Conservation (phyloP, 495 filamentous ascomycete genomes). For the Annulohypoxylon moriforme region DNA sequence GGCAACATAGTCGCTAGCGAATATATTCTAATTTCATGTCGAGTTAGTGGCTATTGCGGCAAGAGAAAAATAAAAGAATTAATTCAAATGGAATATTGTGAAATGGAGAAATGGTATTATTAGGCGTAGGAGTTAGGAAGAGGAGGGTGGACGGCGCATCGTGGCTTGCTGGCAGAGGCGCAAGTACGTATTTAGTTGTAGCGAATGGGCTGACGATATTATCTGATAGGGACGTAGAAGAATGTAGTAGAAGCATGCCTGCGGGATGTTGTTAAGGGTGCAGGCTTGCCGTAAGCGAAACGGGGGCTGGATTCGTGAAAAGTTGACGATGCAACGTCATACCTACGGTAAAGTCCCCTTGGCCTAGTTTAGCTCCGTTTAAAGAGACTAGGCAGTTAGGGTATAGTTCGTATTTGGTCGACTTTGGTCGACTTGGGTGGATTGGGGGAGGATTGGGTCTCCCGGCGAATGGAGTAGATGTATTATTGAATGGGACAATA, state of each 20-base stretch:
- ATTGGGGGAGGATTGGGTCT: neutral
- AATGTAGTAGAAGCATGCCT: slow-evolving; percentile 36
- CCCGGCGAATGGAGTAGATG: neutral
- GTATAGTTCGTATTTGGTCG: neutral
- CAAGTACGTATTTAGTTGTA: slow-evolving; percentile 16
- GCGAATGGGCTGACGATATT: slow-evolving; percentile 27
- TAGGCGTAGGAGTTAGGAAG: neutral
- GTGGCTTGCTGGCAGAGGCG: slow-evolving; percentile 7
- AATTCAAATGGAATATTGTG: neutral
- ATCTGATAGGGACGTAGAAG: slow-evolving; percentile 19
- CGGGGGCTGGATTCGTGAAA: slow-evolving; percentile 34
- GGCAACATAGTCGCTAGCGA: slow-evolving; percentile 20
- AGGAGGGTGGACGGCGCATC: slow-evolving; percentile 15
- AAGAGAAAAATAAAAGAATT: slow-evolving; percentile 1
- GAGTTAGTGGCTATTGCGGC: slow-evolving; percentile 24
- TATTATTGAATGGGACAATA: neutral
- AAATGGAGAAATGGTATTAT: neutral
- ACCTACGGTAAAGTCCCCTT: slow-evolving; percentile 27
- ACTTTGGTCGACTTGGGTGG: neutral
- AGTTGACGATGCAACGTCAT: slow-evolving; percentile 42
- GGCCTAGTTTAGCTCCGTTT: neutral
- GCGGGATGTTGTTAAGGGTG: slow-evolving; percentile 30
- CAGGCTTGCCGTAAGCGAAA: slow-evolving; percentile 37
- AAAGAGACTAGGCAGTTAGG: neutral
- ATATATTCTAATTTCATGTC: slow-evolving; percentile 7